Evolutionary conservation across 495 filamentous ascomycete species (phyloP).

Genomic region (Pyronema omphalodes): DNA sequence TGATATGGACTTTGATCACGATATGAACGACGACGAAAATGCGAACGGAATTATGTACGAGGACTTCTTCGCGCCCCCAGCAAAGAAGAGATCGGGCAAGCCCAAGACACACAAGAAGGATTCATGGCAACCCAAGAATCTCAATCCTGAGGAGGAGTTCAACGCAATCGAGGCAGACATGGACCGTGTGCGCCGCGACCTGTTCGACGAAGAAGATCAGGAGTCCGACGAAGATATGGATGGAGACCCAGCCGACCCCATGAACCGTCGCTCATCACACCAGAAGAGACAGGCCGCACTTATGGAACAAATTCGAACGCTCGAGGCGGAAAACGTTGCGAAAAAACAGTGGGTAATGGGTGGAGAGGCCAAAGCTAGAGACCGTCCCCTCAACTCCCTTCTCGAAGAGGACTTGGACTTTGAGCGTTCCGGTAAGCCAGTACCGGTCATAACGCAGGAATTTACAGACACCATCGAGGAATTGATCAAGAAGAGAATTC

Average conservation of each 20-base stretch:
- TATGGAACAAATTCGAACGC: slow-evolving; percentile 69
- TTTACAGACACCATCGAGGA: slow-evolving; percentile 83
- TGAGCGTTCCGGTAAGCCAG: slow-evolving; percentile 85
- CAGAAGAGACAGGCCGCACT: slow-evolving; percentile 73
- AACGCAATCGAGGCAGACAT: slow-evolving; percentile 57
- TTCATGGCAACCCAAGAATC: neutral
- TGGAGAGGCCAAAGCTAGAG: slow-evolving; percentile 69
- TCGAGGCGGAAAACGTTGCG: slow-evolving; percentile 76
- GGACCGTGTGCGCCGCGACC: slow-evolving; percentile 69
- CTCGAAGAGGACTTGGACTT: slow-evolving; percentile 93
- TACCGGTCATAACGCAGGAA: slow-evolving; percentile 87
- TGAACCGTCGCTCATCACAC: slow-evolving; percentile 49
- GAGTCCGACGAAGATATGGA: slow-evolving; percentile 25
- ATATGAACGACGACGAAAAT: slow-evolving; percentile 34
- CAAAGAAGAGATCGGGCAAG: slow-evolving; percentile 22
- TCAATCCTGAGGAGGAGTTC: neutral
- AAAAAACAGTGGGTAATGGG: slow-evolving; percentile 82
- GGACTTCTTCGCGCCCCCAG: slow-evolving; percentile 63
- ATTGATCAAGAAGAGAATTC: slow-evolving; percentile 81
- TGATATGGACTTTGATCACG: slow-evolving; percentile 34
- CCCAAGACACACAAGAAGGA: slow-evolving; percentile 9
- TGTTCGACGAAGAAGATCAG: slow-evolving; percentile 56
- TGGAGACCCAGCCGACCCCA: slow-evolving; percentile 36
- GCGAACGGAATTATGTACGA: slow-evolving; percentile 54
- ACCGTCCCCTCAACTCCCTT: slow-evolving; percentile 75